Percentiles rank a stretch among this genome's conserved stretches.
phyloP scores from a whole-genome alignment of 2,329 filamentous ascomycete genomes.

The Chaetomiaceae sp. region DNA sequence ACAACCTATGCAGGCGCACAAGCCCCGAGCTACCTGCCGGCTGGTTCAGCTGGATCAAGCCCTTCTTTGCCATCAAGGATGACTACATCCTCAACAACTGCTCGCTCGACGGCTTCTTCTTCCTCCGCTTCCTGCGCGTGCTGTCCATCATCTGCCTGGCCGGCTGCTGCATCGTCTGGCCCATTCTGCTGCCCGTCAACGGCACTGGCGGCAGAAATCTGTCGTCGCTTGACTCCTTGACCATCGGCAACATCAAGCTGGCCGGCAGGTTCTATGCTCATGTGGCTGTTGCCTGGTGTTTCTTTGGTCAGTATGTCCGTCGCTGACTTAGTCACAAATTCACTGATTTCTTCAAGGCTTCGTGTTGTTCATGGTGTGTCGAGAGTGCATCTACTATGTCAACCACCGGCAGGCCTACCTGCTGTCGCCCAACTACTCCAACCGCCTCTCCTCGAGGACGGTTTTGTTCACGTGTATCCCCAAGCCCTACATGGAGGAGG shows the following conservation, averaged over 20 bases:
- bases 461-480: constrained; percentile 91
- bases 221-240: constrained; percentile 60
- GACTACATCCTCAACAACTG: constrained; percentile 79
- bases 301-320: constrained; percentile 48
- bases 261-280: constrained; percentile 72
- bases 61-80: constrained; percentile 61
- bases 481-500: constrained; percentile 65
- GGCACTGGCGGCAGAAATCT: constrained; percentile 65
- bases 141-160: constrained; percentile 71
- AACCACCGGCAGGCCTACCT: constrained; percentile 91
- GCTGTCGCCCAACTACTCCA: constrained; percentile 75
- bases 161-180: constrained; percentile 77
- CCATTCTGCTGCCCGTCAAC: constrained; percentile 77
- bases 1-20: constrained; percentile 41
- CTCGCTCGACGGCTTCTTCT: constrained; percentile 82
- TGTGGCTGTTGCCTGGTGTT: constrained; percentile 71
- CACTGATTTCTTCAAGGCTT: no score
- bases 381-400: constrained; percentile 89
- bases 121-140: constrained; percentile 78
- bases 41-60: constrained; percentile 54
- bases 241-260: constrained; percentile 46
- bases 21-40: constrained; percentile 51
- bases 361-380: constrained; percentile 80
- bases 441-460: constrained; percentile 80
- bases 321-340: no score